Evolutionary conservation across 2,329 filamentous ascomycete genomes (phyloP), one percentile per base, ranked within the genome.

Genomic region (Aspergillus puulaauensis): DNA sequence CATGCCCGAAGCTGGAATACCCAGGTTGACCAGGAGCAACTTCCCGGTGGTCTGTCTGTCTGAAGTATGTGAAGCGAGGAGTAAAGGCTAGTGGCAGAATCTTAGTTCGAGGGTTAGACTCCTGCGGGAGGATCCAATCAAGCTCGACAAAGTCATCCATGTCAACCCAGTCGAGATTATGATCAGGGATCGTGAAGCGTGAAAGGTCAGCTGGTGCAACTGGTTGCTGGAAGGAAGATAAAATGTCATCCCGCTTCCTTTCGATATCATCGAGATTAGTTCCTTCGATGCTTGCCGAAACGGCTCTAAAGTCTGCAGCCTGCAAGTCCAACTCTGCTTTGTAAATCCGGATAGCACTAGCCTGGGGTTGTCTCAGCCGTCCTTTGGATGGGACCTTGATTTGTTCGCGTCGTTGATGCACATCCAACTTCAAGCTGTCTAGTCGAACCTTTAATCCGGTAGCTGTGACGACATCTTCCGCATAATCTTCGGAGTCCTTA

Each of bases 141-240:
- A 99, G 79, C 73, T 99, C 95, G 31, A 99, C 93, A 75, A 99
- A 99, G 72, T 99, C 95, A 70, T 99, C 95, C 92, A 99, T 98
- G 69, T 99, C 95, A 61, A 99, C 93, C 95, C 95, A 99, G 55
- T 89, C 92, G 65, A 92, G 87, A 69, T 99, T 95, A 54, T 96
- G 90, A 72, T 99, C 95, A 0, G 95, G 93, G 50, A 99, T 99
- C 0, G 88, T 93, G 71, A 99, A 99, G 53, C 89, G 88, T 0
- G 93, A 96, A 50, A 96, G 80, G 70, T 88, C 85, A 8, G 82
- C 78, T 23, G 79, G 76, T 2, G 79, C 72, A 3, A 77, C 70
- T 41, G 80, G 76, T 27, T 83, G 79, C 57, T 86, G 82, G 60
- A 82, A 83, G 4, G 79, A 77, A 1, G 82, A 82, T 27, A 86